Conservation (phyloP, 768 basidiomycete genomes). For the Hirschioporus abietinus region DNA sequence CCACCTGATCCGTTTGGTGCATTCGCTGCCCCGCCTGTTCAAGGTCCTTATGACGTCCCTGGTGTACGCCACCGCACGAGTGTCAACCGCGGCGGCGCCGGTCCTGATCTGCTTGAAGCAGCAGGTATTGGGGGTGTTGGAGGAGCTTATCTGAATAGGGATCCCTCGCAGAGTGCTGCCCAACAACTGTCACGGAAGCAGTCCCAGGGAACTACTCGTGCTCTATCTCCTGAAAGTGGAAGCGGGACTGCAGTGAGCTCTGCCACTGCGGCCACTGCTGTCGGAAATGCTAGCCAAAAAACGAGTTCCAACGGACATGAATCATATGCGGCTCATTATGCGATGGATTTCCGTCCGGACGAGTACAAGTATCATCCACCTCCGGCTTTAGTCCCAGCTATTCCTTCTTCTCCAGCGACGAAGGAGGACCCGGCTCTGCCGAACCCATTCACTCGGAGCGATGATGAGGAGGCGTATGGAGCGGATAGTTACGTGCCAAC, state of each 20-base stretch:
- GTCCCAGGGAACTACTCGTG: conserved; percentile 33
- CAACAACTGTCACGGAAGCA: conserved; percentile 23
- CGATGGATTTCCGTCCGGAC: conserved; percentile 4
- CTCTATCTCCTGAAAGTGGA: conserved; percentile 24
- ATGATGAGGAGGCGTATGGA: conserved; percentile 12
- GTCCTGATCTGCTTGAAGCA: background rate
- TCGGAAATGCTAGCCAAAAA: background rate
- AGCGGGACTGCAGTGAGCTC: background rate
- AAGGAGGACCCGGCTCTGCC: conserved; percentile 4
- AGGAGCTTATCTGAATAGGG: conserved; percentile 20
- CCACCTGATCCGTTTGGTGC: conserved; percentile 30
- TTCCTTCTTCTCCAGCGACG: conserved; percentile 14
- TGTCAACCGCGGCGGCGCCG: background rate
- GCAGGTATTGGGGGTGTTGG: background rate
- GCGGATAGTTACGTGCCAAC: conserved; percentile 8
- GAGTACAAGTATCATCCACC: conserved; percentile 1
- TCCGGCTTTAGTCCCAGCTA: background rate
- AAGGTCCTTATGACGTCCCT: background rate
- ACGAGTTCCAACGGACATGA: conserved; percentile 1
- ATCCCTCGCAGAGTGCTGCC: conserved; percentile 25
- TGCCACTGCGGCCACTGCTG: background rate
- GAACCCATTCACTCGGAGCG: conserved; percentile 9
- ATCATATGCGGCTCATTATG: conserved; percentile 9
- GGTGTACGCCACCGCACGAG: background rate
- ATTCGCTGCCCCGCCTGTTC: conserved; percentile 17